phyloP scores from a whole-genome alignment of 345 rosid genomes.

The Kandelia obovata region DNA sequence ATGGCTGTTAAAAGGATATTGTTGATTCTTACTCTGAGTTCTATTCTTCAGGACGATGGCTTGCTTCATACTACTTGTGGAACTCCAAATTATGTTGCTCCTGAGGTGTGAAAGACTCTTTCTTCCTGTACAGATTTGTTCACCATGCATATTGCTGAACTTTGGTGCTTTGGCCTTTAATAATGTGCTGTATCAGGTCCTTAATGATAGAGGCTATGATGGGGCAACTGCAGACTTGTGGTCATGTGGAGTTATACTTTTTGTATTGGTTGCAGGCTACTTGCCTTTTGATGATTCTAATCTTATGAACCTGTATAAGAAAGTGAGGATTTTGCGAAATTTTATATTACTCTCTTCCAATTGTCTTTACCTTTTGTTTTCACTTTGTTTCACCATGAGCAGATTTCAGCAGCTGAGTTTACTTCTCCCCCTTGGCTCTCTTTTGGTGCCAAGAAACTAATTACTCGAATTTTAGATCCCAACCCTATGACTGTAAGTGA shows the following conservation, averaged over 20 bases:
- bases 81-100: slow-evolving; percentile 97
- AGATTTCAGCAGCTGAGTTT: slow-evolving; percentile 94
- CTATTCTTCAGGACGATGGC: slow-evolving; percentile 72
- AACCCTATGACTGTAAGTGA: slow-evolving; percentile 85
- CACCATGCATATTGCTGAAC: neutral
- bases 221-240: slow-evolving; percentile 97
- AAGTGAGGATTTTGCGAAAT: slow-evolving; percentile 58
- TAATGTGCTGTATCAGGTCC: slow-evolving; percentile 52
- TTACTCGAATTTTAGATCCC: slow-evolving; percentile 81
- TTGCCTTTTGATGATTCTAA: slow-evolving; percentile 99
- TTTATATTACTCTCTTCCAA: slow-evolving; percentile 10
- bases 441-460: slow-evolving; percentile 75
- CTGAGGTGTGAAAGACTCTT: slow-evolving; percentile 60
- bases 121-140: slow-evolving; percentile 1
- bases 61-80: slow-evolving; percentile 97
- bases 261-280: slow-evolving; percentile 95
- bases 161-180: neutral
- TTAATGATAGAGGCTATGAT: slow-evolving; percentile 89
- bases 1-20: neutral
- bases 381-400: slow-evolving; percentile 16
- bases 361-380: slow-evolving; percentile 16
- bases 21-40: slow-evolving; percentile 20
- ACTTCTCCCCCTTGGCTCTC: slow-evolving; percentile 97
- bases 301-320: slow-evolving; percentile 89
- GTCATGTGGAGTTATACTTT: slow-evolving; percentile 98